Conservation (phyloP, 164 flowering plant genomes). For the Magnolia kwangsiensis region DNA sequence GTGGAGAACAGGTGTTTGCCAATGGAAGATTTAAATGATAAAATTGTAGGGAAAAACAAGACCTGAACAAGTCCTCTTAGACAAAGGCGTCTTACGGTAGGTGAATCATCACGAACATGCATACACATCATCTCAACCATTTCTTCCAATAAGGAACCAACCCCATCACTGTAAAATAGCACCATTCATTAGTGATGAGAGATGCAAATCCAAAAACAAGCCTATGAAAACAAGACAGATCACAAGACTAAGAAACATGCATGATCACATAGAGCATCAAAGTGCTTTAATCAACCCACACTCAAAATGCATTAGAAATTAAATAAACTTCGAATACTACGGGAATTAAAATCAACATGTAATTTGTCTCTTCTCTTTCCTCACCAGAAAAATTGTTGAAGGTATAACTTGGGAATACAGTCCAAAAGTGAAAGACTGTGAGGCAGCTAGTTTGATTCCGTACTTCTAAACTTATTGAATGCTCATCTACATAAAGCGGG, state of each 20-base stretch:
- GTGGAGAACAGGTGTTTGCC: neutral
- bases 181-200: neutral
- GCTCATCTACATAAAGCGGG: too few species aligned
- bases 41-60: constrained; percentile 10
- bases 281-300: neutral
- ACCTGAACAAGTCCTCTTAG: constrained; percentile 95
- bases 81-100: constrained; percentile 88
- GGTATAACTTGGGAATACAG: too few species aligned
- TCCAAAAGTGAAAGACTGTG: too few species aligned
- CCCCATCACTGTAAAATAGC: constrained; percentile 61
- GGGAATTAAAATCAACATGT: neutral
- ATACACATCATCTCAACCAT: constrained; percentile 82
- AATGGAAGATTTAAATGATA: neutral
- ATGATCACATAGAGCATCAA: neutral
- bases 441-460: too few species aligned
- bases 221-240: neutral
- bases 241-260: neutral
- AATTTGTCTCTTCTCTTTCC: too few species aligned
- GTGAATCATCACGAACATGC: constrained; percentile 89
- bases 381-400: too few species aligned
- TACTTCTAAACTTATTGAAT: too few species aligned
- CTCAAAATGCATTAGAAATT: neutral
- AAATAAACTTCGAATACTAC: neutral
- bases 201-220: neutral
- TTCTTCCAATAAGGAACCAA: constrained; percentile 67